Base-by-base conservation (phyloP, 306 rosid genomes). In the Cucumis sativus region DNA sequence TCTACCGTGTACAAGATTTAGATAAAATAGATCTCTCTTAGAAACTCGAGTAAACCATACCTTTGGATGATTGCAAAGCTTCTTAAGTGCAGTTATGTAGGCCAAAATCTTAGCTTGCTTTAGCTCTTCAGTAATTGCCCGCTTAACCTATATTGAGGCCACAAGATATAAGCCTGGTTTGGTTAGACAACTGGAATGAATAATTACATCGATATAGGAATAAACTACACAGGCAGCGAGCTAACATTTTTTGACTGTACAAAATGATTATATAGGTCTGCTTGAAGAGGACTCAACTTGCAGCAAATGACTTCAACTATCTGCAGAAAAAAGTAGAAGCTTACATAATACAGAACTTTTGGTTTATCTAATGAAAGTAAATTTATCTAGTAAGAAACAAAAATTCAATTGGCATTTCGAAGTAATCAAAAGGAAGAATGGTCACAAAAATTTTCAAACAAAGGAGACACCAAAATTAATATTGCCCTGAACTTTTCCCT, bases 31-130 rank as follows among this genome's bases (percentile, higher is more conserved):
- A 49, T 40, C 33, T 40, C 39, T 39, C 39, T 47, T 76, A 25
- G 16, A 57, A 57, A 79, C 80, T 56, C 54, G 70, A 59, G 37
- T 21, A 62, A 55, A 43, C 47, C 49, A 49, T 74, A 90, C 98
- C 96, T 94, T 94, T 45, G 98, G 98, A 83, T 94, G 98, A 83
- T 94, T 94, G 88, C 98, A 94, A 80, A 94, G 88, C 87, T 94
- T 92, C 86, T 92, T 94, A 68, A 94, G 93, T 77, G 93, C 97
- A 68, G 95, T 90, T 82, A 94, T 94, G 82, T 90, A 90, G 77
- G 98, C 96, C 87, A 94, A 90, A 88, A 94, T 94, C 87, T 92
- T 94, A 17, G 98, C 87, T 77, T 88, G 91, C 89, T 88, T 94
- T 68, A 81, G 37, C 62, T 92, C 96, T 88, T 92, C 98, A 56